phyloP scores from a whole-genome alignment of 75 land plant species.

The Adiantum capillusveneris region DNA sequence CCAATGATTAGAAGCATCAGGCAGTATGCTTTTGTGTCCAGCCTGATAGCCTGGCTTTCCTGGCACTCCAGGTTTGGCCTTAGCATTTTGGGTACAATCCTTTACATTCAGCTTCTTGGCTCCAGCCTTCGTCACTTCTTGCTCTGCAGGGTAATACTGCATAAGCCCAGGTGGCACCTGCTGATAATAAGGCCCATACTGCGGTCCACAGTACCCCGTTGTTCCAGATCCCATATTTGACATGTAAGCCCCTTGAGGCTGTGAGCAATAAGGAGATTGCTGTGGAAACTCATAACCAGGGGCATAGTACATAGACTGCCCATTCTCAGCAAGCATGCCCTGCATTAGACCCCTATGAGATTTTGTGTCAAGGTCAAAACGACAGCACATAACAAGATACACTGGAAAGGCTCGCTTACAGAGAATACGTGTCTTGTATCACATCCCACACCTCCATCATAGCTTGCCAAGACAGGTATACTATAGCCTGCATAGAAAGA shows the following conservation, averaged over 20 bases:
- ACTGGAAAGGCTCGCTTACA: not conserved
- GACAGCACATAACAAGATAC: not conserved
- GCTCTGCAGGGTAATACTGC: constrained; percentile 13
- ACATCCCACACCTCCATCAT: not conserved
- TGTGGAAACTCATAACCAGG: constrained; percentile 21
- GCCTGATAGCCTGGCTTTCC: constrained; percentile 4
- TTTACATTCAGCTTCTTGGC: constrained; percentile 8
- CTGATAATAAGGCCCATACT: constrained; percentile 27
- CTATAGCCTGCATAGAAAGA: not conserved
- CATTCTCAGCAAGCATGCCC: not conserved
- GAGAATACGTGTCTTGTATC: not conserved
- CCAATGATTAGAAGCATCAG: constrained; percentile 21
- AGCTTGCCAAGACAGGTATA: not conserved
- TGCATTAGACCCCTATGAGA: not conserved
- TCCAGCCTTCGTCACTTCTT: constrained; percentile 11
- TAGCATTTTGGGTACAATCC: not conserved
- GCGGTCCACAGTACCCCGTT: constrained; percentile 25
- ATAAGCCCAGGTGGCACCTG: constrained; percentile 19
- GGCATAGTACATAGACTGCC: constrained; percentile 4
- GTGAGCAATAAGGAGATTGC: constrained; percentile 22
- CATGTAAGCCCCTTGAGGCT: constrained; percentile 22
- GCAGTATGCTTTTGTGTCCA: constrained; percentile 5
- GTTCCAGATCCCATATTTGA: constrained; percentile 21
- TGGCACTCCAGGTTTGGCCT: constrained; percentile 10
- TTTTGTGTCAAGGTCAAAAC: not conserved